Conservation (phyloP, 257 asterid genomes). For the Misopates orontium region DNA sequence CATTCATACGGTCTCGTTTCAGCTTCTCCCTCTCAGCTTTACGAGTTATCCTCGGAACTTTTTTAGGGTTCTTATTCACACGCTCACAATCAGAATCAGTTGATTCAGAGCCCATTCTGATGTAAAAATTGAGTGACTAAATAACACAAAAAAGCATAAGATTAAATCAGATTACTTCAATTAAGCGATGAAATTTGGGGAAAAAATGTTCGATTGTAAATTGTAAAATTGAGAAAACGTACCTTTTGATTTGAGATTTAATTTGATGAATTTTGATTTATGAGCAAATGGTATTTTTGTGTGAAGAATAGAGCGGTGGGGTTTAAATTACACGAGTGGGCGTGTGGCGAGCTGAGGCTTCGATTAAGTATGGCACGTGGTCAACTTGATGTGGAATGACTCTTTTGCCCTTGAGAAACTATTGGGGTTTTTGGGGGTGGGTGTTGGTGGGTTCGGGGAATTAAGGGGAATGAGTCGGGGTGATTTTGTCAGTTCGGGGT, state of each 20-base stretch:
- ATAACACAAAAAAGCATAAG: background rate
- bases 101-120: slow-evolving; percentile 48
- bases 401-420: background rate
- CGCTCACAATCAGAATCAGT: slow-evolving; percentile 31
- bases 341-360: slow-evolving; percentile 50
- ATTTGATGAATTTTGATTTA: background rate
- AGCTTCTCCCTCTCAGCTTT: slow-evolving; percentile 75
- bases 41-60: slow-evolving; percentile 49
- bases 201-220: background rate
- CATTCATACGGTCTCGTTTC: slow-evolving; percentile 65
- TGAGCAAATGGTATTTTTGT: background rate
- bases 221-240: background rate
- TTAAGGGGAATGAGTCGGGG: slow-evolving; percentile 17
- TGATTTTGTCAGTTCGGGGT: slow-evolving; percentile 14
- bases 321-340: slow-evolving; percentile 38
- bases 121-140: too few relatives aligned
- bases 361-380: slow-evolving; percentile 29
- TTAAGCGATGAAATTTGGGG: background rate
- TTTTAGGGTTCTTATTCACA: slow-evolving; percentile 34
- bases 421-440: too few relatives aligned
- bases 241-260: slow-evolving; percentile 5
- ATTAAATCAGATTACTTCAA: background rate
- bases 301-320: slow-evolving; percentile 17
- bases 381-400: slow-evolving; percentile 2
- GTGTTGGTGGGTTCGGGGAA: background rate